phyloP scores from a whole-genome alignment of 192 early-diverging fungal species.

The Mortierella claussenii region DNA sequence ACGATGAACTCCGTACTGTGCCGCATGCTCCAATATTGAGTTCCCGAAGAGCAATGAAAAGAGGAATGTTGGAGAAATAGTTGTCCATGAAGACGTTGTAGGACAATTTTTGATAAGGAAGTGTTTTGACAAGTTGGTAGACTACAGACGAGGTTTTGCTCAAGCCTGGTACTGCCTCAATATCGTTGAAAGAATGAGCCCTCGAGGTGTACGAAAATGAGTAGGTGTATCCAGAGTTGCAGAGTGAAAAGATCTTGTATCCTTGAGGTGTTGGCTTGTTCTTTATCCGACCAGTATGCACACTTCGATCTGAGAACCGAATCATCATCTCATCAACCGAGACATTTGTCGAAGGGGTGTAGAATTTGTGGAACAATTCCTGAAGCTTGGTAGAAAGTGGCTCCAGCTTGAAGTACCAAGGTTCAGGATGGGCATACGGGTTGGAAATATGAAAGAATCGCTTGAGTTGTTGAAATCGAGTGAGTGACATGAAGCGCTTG shows the following conservation, averaged over 20 bases:
- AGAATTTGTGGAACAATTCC: slow-evolving; percentile 18
- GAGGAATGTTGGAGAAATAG: slow-evolving; percentile 32
- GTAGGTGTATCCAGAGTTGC: slow-evolving; percentile 34
- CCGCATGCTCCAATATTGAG: slow-evolving; percentile 33
- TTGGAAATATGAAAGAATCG: slow-evolving; percentile 26
- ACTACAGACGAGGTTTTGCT: slow-evolving; percentile 15
- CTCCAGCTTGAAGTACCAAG: slow-evolving; percentile 28
- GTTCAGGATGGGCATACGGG: no score
- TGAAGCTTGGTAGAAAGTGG: slow-evolving; percentile 16
- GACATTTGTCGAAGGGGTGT: slow-evolving; percentile 21
- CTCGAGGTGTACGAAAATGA: slow-evolving; percentile 25
- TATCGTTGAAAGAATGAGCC: slow-evolving; percentile 3
- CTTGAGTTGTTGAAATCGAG: slow-evolving; percentile 31
- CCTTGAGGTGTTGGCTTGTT: slow-evolving; percentile 36
- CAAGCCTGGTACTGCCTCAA: slow-evolving; percentile 7
- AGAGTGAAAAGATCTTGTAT: slow-evolving; percentile 48
- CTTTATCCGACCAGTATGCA: slow-evolving; percentile 33
- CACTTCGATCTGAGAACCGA: slow-evolving; percentile 28
- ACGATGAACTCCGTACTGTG: slow-evolving; percentile 10
- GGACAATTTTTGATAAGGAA: slow-evolving; percentile 3
- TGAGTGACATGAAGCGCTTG: slow-evolving; percentile 25
- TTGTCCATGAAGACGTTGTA: slow-evolving; percentile 53
- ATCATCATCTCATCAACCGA: slow-evolving; percentile 46
- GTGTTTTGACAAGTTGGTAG: slow-evolving; percentile 14
- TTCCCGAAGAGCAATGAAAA: slow-evolving; percentile 25